A percentile compares a stretch with the other conserved stretches of the same genome.
Conservation (phyloP, 2,329 filamentous ascomycete species). For the Monilinia fructicola region DNA sequence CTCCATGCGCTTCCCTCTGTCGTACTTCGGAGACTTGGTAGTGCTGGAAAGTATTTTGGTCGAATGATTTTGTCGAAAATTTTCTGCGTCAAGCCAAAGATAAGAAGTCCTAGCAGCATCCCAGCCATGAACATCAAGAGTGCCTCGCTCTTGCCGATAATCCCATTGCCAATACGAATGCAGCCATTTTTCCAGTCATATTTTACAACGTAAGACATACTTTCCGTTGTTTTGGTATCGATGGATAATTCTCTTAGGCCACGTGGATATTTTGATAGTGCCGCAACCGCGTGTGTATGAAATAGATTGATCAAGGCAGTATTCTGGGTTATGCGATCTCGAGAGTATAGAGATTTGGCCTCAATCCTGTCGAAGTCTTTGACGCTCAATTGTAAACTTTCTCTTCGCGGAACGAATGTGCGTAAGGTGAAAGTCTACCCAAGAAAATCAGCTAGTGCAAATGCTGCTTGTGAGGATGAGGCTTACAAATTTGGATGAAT, state of each 20-base stretch:
- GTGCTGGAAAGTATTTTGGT: not conserved
- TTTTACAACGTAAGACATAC: not conserved
- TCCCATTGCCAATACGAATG: not conserved
- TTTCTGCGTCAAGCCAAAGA: not conserved
- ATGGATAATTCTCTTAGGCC: not conserved
- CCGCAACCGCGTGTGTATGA: not conserved
- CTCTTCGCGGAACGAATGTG: no score
- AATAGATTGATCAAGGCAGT: not conserved
- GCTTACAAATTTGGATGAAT: not conserved
- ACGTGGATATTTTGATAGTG: not conserved
- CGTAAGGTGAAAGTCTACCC: not conserved
- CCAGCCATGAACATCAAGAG: constrained; percentile 7
- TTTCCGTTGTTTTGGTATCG: not conserved
- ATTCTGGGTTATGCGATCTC: not conserved
- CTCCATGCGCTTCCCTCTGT: not conserved
- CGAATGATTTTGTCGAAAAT: constrained; percentile 4
- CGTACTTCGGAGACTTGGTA: not conserved
- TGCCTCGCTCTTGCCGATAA: not conserved
- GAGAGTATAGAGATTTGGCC: not conserved
- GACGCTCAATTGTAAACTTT: not conserved
- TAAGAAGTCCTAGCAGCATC: not conserved
- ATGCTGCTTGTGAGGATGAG: not conserved
- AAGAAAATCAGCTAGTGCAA: not conserved
- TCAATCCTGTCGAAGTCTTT: not conserved
- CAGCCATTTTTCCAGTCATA: not conserved